Base-by-base conservation (phyloP, 2,329 filamentous ascomycete species). In the Fusarium sp. region DNA sequence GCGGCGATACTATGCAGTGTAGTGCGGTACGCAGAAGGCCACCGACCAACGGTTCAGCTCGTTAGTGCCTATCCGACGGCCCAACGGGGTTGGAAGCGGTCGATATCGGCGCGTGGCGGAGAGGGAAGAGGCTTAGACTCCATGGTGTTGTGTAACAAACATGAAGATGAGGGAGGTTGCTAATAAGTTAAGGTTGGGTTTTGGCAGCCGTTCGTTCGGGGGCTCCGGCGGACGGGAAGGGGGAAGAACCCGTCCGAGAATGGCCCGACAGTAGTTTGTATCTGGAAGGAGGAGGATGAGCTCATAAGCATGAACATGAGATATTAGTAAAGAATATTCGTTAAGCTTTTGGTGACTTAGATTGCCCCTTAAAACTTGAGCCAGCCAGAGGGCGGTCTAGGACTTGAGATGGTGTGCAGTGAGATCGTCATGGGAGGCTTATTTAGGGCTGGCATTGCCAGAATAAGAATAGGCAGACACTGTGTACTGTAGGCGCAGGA, bases 181-280 rank as follows among this genome's bases (percentile, higher is more conserved):
- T 58, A 58, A 63, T 58, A 69, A 72, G 28, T 31, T 31, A 31
- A 31, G 58, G 66, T 70, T 65, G 38, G 36, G 19, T 33, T 72
- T 62, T 65, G 62, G 65, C 55, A 65, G 58, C 52, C 52, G 71
- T 69, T 56, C 57, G 55, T 63, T 72, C 58, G 69, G 59, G 56
- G 58, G 64, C 47, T 57, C 60, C 59, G 67, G 52, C 55, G 57
- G 58, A 57, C 67, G 67, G 69, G 70, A 72, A 58, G 67, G 53
- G 53, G 57, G 33, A 58, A 50, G 28, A 31, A 31, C 28, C 54
- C 47, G 64, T 49, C 60, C 70, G 70, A 72, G 58, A 59, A 73
- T 67, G 40, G 63, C 52, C 71, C 71, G 64, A 67, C 42, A 40
- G 15, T 36, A 63, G 42, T 36, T 45, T 45, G 40, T 31, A 31